Evolutionary conservation across 1,284 basidiomycete genomes (phyloP), one percentile per base, ranked within the genome.

Genomic region (Meripilus lineatus): DNA sequence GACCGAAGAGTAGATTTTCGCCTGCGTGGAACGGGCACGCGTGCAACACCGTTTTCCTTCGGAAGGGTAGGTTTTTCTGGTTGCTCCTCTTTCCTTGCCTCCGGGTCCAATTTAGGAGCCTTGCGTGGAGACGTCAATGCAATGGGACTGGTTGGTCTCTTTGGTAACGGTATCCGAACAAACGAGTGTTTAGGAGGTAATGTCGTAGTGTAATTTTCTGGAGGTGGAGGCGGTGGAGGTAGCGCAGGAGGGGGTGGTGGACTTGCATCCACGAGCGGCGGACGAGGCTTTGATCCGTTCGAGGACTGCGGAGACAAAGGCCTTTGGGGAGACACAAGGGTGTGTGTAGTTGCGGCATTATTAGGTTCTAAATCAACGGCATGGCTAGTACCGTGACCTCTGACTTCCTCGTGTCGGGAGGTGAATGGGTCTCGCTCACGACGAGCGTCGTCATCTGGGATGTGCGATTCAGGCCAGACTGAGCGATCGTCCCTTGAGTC

Each of bases 1-100:
- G 81, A 70, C 44, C 82, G 72, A n/a, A 71, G 69, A 2, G 70
- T 61, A 2, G 69, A 67, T 42, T 57, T 61, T 25, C 61, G 58
- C 30, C 49, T 42, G n/a, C 45, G 45, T 15, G 50, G 56, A 13
- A 46, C 45, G 14, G 42, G 32, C 14, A 40, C 40, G 32, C 35
- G 26, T 11, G 33, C 20, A 32, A 45, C 36, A 23, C 26, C 17
- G 32, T 40, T 38, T 33, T 34, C 30, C 24, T 45, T 42, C 22
- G 40, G 15, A 18, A 20, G 38, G 22, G 47, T 44, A n/a, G 44
- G 47, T 24, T 47, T 30, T 30, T 30, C 28, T 30, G 8, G 10
- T 30, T 10, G 10, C n/a, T 30, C 28, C 35, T 42, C 44, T 33
- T 23, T 47, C 34, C 35, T 51, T 50, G 4, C 38, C 42, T 30